A percentile compares a stretch with the other conserved stretches of the same genome.
Evolutionary conservation across 345 rosid species (phyloP).

Genomic region (Acer saccharum): DNA sequence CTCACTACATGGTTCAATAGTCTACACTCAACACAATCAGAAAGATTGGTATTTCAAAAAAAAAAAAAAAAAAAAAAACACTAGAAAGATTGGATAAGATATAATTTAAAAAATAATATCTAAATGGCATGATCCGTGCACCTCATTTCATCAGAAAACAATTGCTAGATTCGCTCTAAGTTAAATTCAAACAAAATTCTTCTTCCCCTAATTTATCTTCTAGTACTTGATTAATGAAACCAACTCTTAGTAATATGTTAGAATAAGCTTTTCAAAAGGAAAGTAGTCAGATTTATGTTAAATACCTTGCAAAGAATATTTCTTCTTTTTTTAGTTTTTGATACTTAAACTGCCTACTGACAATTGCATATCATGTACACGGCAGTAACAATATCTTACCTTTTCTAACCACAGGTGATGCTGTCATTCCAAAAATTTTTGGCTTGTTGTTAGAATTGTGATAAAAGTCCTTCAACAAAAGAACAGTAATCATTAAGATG

Average conservation of each 20-base stretch:
- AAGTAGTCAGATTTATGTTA: not conserved
- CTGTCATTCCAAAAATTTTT: slow-evolving; percentile 86
- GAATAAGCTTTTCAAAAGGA: not conserved
- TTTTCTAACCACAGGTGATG: slow-evolving; percentile 59
- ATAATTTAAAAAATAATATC: not conserved
- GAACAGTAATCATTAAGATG: not conserved
- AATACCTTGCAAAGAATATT: too few species aligned
- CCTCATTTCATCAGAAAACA: not conserved
- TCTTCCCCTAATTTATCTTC: not conserved
- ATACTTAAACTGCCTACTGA: not conserved
- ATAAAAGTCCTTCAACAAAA: slow-evolving; percentile 72
- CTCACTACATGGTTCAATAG: not conserved
- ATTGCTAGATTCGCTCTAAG: not conserved
- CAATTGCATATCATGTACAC: not conserved
- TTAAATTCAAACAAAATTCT: not conserved
- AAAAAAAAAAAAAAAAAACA: too few species aligned
- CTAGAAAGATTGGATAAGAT: not conserved
- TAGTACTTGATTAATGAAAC: not conserved
- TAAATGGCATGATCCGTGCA: not conserved
- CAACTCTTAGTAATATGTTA: not conserved
- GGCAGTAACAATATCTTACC: slow-evolving; percentile 41
- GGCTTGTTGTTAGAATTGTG: slow-evolving; percentile 61
- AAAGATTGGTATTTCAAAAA: too few species aligned
- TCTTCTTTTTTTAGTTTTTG: too few species aligned
- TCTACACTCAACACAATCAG: not conserved